Evolutionary conservation across 495 filamentous ascomycete species (phyloP).

Genomic region (Ascobolus immersus): DNA sequence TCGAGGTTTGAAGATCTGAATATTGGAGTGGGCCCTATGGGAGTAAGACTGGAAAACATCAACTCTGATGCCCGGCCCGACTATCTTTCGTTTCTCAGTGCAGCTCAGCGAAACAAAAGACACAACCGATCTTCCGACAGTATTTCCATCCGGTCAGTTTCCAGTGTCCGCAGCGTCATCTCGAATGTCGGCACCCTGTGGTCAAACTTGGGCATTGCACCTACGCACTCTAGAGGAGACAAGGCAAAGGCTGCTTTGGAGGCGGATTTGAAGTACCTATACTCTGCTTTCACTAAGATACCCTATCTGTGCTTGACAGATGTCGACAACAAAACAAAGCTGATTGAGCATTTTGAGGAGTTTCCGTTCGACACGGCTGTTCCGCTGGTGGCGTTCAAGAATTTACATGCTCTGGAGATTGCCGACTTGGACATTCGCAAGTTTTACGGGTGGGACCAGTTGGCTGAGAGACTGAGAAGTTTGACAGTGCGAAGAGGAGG

Average conservation of each 20-base stretch:
- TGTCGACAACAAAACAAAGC: constrained; percentile 61
- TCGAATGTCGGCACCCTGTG: constrained; percentile 79
- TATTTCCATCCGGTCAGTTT: constrained; percentile 80
- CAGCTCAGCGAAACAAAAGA: constrained; percentile 29
- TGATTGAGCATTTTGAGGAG: constrained; percentile 85
- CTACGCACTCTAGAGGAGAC: constrained; percentile 52
- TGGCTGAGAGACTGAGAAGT: constrained; percentile 74
- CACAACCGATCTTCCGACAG: constrained; percentile 56
- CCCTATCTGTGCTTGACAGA: constrained; percentile 69
- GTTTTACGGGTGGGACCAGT: constrained; percentile 85
- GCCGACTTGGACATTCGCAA: constrained; percentile 87
- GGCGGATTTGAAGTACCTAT: constrained; percentile 78
- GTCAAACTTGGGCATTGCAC: constrained; percentile 54
- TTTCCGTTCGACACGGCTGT: constrained; percentile 98
- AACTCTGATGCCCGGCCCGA: constrained; percentile 40
- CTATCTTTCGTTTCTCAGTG: constrained; percentile 86
- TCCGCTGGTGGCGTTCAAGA: constrained; percentile 84
- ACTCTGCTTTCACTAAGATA: constrained; percentile 96
- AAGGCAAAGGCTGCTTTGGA: constrained; percentile 64
- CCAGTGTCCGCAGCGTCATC: constrained; percentile 92
- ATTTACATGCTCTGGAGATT: constrained; percentile 74
- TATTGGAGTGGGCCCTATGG: constrained; percentile 83
- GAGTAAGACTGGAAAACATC: constrained; percentile 78
- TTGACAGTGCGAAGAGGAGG: constrained; percentile 69
- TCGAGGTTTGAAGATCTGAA: constrained; percentile 81